These are phyloP conservation scores for Silene uniflora DNA, from an alignment of 148 eudicot genomes.

Conservation along the genomic window DNA sequence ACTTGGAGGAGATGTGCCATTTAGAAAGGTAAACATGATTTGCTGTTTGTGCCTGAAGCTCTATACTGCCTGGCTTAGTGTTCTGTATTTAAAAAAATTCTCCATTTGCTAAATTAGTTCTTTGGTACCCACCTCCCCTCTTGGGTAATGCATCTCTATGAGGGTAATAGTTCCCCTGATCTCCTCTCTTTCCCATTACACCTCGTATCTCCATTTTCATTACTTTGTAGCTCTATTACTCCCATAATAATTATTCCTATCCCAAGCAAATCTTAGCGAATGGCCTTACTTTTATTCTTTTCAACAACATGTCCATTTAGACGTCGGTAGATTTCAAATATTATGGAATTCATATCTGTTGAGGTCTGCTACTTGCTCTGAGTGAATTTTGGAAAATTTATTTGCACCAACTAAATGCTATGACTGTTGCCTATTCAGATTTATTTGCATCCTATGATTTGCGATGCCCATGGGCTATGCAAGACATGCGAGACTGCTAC, in stretches of 20 bases:
- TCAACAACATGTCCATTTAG: not conserved
- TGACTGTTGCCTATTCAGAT: slow-evolving; percentile 42
- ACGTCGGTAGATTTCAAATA: not conserved
- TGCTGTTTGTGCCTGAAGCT: slow-evolving; percentile 1
- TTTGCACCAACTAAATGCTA: not conserved
- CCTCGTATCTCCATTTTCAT: too few species aligned
- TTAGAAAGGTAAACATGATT: slow-evolving; percentile 56
- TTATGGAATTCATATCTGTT: not conserved
- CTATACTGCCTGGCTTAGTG: not conserved
- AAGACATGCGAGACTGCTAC: slow-evolving; percentile 86
- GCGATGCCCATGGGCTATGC: slow-evolving; percentile 94
- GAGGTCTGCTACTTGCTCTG: not conserved
- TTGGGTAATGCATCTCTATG: too few species aligned
- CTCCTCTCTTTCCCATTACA: too few species aligned
- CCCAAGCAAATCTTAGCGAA: not conserved
- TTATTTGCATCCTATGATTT: slow-evolving; percentile 94
- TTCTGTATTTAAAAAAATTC: not conserved
- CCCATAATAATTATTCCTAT: too few species aligned
- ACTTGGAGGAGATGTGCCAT: slow-evolving; percentile 85
- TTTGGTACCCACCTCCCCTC: not conserved
- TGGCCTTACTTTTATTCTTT: not conserved
- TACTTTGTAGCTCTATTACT: too few species aligned
- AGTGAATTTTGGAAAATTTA: not conserved
- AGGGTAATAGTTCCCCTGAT: too few species aligned
- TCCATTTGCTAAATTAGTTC: not conserved